Evolutionary conservation across 371 early-diverging fungal genomes (phyloP), one percentile per base, ranked within the genome.

Genomic region (Cokeromyces recurvatus): DNA sequence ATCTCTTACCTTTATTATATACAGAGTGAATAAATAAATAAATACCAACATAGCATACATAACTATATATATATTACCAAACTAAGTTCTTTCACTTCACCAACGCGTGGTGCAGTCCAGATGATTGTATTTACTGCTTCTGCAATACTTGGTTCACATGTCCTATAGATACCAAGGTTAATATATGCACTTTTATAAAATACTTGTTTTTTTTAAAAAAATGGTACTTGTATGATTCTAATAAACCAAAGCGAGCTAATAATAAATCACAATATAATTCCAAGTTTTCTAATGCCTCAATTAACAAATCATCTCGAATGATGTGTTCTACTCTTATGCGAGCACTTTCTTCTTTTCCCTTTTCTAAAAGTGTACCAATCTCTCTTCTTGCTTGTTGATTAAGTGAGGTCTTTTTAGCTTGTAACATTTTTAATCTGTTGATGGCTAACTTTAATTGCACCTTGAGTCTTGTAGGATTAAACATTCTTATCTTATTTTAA

Each of bases 211-310:
- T n/a, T n/a, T n/a, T n/a, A n/a, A n/a, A n/a, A n/a, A n/a, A n/a
- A n/a, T n/a, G n/a, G n/a, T 81, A 86, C 87, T 81, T 85, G 71
- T 86, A 74, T 53, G 83, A 77, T 51, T 94, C 94, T 24, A 97
- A 42, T 21, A 94, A 66, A 0, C 92, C 95, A 55, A 89, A 90
- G 2, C 95, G 85, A 6, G 95, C 91, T 27, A 87, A 63, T 22
- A 97, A 65, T 23, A 91, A 64, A 58, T 97, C 95, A 55, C 92
- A 90, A 49, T 89, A 91, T 15, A 94, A 79, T 58, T 94, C 92
- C 35, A 95, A 62, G 25, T 91, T 87, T 66, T 97, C 97, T 75
- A 95, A 57, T 5, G 91, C 95, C 62, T 97, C 97, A 27, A 86
- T 75, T 46, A 79, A 70, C 42, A 86, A 81, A 68, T 97, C 97